phyloP scores from a whole-genome alignment of 2,329 filamentous ascomycete genomes.

The Hirsutella minnesotensis region DNA sequence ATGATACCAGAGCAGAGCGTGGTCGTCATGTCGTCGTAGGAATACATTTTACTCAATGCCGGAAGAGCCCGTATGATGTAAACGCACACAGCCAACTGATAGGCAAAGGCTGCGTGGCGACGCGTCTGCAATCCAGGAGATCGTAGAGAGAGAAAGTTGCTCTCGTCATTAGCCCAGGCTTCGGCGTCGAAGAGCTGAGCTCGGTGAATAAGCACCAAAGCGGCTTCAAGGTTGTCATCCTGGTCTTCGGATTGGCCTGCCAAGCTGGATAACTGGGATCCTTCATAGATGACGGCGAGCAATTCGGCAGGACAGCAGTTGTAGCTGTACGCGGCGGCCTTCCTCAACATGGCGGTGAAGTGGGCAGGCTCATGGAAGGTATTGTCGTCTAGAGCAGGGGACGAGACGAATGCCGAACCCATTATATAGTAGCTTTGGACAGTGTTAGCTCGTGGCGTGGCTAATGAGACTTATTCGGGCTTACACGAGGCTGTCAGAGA shows the following conservation, averaged over 20 bases:
- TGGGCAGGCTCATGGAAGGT: conserved; percentile 24
- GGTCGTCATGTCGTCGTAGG: conserved; percentile 16
- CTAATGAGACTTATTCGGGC: conserved; percentile 5
- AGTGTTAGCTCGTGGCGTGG: background rate
- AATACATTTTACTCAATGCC: conserved; percentile 12
- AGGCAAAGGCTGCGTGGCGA: conserved; percentile 28
- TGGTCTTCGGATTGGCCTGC: conserved; percentile 15
- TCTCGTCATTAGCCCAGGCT: conserved; percentile 26
- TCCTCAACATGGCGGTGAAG: conserved; percentile 23
- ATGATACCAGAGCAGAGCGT: conserved; percentile 33
- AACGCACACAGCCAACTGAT: conserved; percentile 31
- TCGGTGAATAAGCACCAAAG: conserved; percentile 21
- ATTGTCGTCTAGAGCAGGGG: conserved; percentile 15
- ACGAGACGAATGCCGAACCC: conserved; percentile 29
- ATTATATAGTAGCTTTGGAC: conserved; percentile 29
- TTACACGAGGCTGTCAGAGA: conserved; percentile 36
- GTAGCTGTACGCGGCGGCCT: conserved; percentile 32
- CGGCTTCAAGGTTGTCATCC: conserved; percentile 13
- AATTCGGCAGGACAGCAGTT: conserved; percentile 33
- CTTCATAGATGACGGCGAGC: conserved; percentile 29
- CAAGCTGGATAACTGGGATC: conserved; percentile 26
- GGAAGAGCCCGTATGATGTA: conserved; percentile 31
- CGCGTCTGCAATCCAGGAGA: conserved; percentile 22
- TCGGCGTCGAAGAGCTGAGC: conserved; percentile 28
- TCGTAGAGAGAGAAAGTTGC: conserved; percentile 20